A percentile compares a stretch with the other conserved stretches of the same genome.
Conservation (phyloP, 2,329 filamentous ascomycete genomes). For the Aspergillus viridinutans region DNA sequence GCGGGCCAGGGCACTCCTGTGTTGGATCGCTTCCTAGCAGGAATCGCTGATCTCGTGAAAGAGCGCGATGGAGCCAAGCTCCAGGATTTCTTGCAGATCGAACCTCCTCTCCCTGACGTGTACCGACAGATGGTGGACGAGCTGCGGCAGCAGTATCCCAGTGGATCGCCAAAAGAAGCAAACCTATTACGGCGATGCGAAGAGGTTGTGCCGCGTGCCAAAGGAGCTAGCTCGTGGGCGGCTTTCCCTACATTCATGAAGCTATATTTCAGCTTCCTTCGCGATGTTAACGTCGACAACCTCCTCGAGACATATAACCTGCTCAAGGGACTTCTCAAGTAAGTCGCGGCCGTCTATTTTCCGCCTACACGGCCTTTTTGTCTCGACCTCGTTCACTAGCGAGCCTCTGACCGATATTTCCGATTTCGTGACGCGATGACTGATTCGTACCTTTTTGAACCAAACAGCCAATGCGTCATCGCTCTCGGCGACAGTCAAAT, state of each 20-base stretch:
- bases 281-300: slow-evolving; percentile 74
- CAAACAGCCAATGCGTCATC: slow-evolving; percentile 68
- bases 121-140: slow-evolving; percentile 67
- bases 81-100: slow-evolving; percentile 68
- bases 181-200: slow-evolving; percentile 57
- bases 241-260: slow-evolving; percentile 75
- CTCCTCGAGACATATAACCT: slow-evolving; percentile 70
- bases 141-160: slow-evolving; percentile 58
- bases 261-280: slow-evolving; percentile 74
- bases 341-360: slow-evolving; percentile 32
- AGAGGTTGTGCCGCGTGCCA: slow-evolving; percentile 58
- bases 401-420: not conserved
- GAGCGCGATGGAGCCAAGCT: slow-evolving; percentile 62
- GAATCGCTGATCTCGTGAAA: slow-evolving; percentile 60
- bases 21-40: slow-evolving; percentile 63
- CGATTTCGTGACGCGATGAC: slow-evolving; percentile 2
- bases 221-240: slow-evolving; percentile 67
- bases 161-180: slow-evolving; percentile 48
- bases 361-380: not conserved
- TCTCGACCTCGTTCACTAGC: not conserved
- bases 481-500: slow-evolving; percentile 75
- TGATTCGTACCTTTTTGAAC: slow-evolving; percentile 1
- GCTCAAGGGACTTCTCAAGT: slow-evolving; percentile 72
- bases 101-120: slow-evolving; percentile 63
- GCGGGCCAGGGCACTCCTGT: slow-evolving; percentile 51